phyloP scores from a whole-genome alignment of 225 moss, liverwort and hornwort species.

The Climacium dendroides region DNA sequence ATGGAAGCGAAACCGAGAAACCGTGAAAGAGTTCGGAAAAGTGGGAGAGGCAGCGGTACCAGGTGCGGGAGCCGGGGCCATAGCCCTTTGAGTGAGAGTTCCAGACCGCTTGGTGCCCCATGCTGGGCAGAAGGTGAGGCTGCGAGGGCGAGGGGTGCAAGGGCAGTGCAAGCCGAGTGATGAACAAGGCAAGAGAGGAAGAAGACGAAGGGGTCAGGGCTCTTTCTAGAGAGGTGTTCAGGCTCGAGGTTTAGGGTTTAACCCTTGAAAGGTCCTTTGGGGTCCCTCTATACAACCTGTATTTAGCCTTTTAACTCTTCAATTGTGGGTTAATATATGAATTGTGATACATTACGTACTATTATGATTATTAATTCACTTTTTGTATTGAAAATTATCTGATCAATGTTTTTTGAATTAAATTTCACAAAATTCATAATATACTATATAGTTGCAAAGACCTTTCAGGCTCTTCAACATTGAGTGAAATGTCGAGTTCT shows the following conservation, averaged over 20 bases:
- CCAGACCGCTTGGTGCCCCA: constrained; percentile 80
- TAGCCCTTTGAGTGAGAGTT: constrained; percentile 75
- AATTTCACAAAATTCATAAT: too few relatives aligned
- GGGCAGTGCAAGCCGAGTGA: background rate
- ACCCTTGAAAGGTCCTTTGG: too few relatives aligned
- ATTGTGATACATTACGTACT: too few relatives aligned
- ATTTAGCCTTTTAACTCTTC: too few relatives aligned
- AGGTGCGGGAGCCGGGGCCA: constrained; percentile 62
- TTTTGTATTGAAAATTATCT: too few relatives aligned
- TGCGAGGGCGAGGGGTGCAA: background rate
- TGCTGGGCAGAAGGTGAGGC: background rate
- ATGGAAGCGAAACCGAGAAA: background rate
- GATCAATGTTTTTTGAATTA: too few relatives aligned
- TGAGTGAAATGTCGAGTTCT: too few relatives aligned
- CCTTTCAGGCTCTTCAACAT: too few relatives aligned
- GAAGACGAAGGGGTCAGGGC: rapidly evolving
- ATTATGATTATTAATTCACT: too few relatives aligned
- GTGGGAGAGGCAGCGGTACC: background rate
- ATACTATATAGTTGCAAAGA: too few relatives aligned
- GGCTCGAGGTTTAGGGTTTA: background rate
- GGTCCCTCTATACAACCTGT: too few relatives aligned
- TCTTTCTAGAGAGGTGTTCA: background rate
- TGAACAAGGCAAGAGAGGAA: background rate
- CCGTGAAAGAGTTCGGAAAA: background rate
- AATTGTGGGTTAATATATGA: too few relatives aligned